A percentile compares a stretch with the other conserved stretches of the same genome.
phyloP scores from a whole-genome alignment of 495 filamentous ascomycete species.

The Xylaria palmicola region DNA sequence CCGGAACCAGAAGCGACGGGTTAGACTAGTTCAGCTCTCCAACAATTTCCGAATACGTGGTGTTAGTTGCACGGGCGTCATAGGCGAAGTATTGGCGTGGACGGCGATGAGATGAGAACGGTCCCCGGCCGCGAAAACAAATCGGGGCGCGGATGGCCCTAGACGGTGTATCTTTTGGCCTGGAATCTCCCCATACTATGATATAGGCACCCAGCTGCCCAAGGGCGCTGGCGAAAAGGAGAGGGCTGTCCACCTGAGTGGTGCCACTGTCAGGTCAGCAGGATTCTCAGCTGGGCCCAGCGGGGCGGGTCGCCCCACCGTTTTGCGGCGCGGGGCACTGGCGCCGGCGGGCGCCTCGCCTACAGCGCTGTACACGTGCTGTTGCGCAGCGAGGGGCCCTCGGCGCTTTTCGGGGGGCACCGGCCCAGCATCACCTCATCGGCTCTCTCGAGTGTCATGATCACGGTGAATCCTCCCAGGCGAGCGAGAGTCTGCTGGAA shows the following conservation, averaged over 20 bases:
- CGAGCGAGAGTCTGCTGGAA: background rate
- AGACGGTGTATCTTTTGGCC: constrained; percentile 2
- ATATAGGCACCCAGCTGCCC: background rate
- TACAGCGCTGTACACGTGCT: background rate
- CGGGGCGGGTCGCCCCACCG: background rate
- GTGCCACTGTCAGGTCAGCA: constrained; percentile 14
- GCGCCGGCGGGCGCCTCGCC: background rate
- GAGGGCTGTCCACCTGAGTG: background rate
- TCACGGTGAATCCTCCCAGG: background rate
- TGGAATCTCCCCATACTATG: background rate
- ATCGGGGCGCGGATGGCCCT: background rate
- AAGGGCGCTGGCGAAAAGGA: background rate
- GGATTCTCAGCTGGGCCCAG: constrained; percentile 15
- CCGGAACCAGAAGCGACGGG: background rate
- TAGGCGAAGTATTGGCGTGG: background rate
- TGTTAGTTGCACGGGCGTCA: background rate
- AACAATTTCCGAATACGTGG: background rate
- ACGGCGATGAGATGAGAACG: background rate
- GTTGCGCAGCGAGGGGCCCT: background rate
- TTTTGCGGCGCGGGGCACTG: background rate
- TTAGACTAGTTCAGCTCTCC: background rate
- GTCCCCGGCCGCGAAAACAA: constrained; percentile 3
- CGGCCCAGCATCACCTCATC: constrained; percentile 12
- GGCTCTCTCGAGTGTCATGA: constrained; percentile 1
- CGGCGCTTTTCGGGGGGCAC: constrained; percentile 2